Conservation (phyloP, 208 protist genomes). For the Acanthamoeba lenticulata region DNA sequence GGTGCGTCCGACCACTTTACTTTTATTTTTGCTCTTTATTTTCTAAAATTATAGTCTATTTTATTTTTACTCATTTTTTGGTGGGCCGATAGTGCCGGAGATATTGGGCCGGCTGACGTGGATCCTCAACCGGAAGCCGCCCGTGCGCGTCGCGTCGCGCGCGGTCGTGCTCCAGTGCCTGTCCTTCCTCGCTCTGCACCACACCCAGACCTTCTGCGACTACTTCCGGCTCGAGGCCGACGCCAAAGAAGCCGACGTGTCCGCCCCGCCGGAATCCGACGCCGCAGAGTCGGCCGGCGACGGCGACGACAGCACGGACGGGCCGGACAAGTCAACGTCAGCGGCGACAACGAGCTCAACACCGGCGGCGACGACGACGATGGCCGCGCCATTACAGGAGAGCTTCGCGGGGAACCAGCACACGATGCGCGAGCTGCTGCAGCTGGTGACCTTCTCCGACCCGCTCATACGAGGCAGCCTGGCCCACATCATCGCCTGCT, state of each 20-base stretch:
- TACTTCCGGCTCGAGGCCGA: conserved; percentile 6
- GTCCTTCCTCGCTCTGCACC: conserved; percentile 15
- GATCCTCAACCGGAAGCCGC: conserved; percentile 22
- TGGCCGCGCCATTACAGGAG: background rate
- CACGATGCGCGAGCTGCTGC: conserved; percentile 3
- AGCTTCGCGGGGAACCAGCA: background rate
- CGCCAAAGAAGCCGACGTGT: background rate
- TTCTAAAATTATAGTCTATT: background rate
- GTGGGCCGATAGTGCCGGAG: background rate
- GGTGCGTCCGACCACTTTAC: background rate
- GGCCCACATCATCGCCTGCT: conserved; percentile 22
- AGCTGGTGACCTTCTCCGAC: conserved; percentile 52
- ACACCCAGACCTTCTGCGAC: conserved; percentile 43
- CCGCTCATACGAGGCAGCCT: conserved; percentile 42
- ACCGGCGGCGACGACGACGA: background rate
- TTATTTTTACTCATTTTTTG: background rate
- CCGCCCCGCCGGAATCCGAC: background rate
- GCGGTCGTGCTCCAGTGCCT: conserved; percentile 64
- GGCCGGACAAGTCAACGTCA: too few relatives aligned
- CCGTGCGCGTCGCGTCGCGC: background rate
- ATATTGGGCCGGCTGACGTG: conserved; percentile 4
- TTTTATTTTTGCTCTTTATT: background rate
- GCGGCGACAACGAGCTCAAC: background rate
- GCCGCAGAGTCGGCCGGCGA: background rate
- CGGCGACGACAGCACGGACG: too few relatives aligned